These are phyloP conservation scores for Globisporangium mamillatum DNA, from an alignment of 352 stramenopile species.

Conservation along the genomic window DNA sequence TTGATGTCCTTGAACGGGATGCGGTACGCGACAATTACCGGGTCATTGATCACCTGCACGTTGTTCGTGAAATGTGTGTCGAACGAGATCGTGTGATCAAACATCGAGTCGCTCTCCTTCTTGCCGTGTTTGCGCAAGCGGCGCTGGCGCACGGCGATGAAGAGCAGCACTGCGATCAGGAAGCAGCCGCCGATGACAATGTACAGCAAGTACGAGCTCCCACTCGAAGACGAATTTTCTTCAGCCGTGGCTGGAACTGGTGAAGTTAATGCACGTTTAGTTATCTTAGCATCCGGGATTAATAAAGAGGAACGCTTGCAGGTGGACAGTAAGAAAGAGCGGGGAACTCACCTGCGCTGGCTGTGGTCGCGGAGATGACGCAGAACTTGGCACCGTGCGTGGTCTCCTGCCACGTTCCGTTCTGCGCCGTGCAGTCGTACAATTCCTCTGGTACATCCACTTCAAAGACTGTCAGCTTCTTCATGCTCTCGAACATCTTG, in stretches of 20 bases:
- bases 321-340: too few species aligned
- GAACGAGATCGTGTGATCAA: slow-evolving; percentile 57
- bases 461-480: slow-evolving; percentile 43
- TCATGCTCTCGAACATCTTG: slow-evolving; percentile 37
- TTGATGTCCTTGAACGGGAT: slow-evolving; percentile 64
- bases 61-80: slow-evolving; percentile 54
- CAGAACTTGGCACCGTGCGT: slow-evolving; percentile 38
- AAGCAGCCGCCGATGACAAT: slow-evolving; percentile 37
- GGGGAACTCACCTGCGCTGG: slow-evolving; percentile 3
- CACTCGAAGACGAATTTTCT: slow-evolving; percentile 24
- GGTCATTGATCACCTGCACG: slow-evolving; percentile 55
- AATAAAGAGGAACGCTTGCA: too few species aligned
- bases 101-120: slow-evolving; percentile 36
- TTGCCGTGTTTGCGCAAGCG: slow-evolving; percentile 35
- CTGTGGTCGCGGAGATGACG: slow-evolving; percentile 25
- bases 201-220: slow-evolving; percentile 44
- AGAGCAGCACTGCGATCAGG: slow-evolving; percentile 46
- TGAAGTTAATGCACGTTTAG: not conserved
- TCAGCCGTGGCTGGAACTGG: slow-evolving; percentile 14
- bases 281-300: too few species aligned
- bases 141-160: slow-evolving; percentile 42
- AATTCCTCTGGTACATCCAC: slow-evolving; percentile 27
- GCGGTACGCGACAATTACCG: slow-evolving; percentile 54
- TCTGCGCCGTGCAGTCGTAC: slow-evolving; percentile 31
- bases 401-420: slow-evolving; percentile 34